Percentiles rank a stretch among this genome's conserved stretches.
phyloP scores from a whole-genome alignment of 129 eudicot species.

The Flaveria brownii region DNA sequence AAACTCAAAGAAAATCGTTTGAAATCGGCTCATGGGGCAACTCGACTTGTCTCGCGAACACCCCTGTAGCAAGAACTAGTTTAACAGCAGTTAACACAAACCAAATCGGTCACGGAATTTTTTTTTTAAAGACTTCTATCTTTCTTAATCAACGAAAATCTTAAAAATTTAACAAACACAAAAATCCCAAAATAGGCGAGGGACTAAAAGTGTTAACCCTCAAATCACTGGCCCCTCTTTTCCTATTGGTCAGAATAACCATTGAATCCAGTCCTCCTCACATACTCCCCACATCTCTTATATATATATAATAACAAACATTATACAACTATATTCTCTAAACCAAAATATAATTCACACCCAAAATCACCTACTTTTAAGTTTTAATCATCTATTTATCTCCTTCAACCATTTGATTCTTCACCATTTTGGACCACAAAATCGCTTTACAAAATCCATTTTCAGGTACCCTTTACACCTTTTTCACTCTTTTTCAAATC shows the following conservation, averaged over 20 bases:
- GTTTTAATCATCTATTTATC: conserved; percentile 8
- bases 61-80: too few species aligned
- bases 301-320: too few species aligned
- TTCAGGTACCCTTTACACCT: conserved; percentile 31
- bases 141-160: too few species aligned
- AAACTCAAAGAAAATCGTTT: too few species aligned
- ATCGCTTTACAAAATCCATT: conserved; percentile 34
- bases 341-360: conserved; percentile 16
- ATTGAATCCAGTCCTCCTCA: conserved; percentile 35
- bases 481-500: conserved; percentile 25
- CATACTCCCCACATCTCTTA: background rate
- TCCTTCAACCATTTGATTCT: conserved; percentile 34
- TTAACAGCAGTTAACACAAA: too few species aligned
- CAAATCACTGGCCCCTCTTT: background rate
- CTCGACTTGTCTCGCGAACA: too few species aligned
- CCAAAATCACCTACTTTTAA: conserved; percentile 3
- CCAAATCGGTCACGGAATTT: too few species aligned
- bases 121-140: too few species aligned
- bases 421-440: conserved; percentile 31
- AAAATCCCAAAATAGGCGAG: background rate
- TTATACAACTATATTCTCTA: background rate
- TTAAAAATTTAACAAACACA: too few species aligned
- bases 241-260: conserved; percentile 33
- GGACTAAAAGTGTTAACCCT: conserved; percentile 26
- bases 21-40: too few species aligned